Percentiles rank a stretch among this genome's conserved stretches.
Conservation (phyloP, 768 basidiomycete species). For the Boletus sensibilis region DNA sequence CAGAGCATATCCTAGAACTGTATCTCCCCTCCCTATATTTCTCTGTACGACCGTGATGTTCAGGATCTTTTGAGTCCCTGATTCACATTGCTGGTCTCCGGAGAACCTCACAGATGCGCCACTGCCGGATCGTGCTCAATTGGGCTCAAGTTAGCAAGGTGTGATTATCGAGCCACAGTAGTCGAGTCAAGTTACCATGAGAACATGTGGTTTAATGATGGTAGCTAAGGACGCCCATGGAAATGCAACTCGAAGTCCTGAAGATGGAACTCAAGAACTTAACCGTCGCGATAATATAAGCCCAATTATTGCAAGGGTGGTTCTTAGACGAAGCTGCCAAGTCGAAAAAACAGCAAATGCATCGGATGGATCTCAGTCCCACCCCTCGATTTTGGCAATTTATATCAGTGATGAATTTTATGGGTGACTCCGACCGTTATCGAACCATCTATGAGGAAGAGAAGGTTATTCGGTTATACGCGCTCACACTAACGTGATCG, state of each 20-base stretch:
- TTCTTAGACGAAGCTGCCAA: background rate
- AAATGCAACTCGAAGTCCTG: background rate
- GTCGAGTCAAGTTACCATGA: slow-evolving; percentile 12
- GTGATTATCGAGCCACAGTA: slow-evolving; percentile 8
- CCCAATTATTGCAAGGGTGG: background rate
- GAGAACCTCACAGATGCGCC: background rate
- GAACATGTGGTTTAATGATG: slow-evolving; percentile 11
- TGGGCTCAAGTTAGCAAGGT: slow-evolving; percentile 6
- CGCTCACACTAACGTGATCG: background rate
- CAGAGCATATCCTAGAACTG: slow-evolving; percentile 14
- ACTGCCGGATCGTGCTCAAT: background rate
- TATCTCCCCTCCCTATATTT: slow-evolving; percentile 6
- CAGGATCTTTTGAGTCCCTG: background rate
- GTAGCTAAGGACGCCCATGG: slow-evolving; percentile 11
- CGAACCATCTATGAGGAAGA: slow-evolving; percentile 14
- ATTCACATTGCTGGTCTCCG: background rate
- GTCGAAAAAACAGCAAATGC: background rate
- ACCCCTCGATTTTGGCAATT: background rate
- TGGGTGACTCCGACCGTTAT: background rate
- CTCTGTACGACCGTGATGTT: slow-evolving; percentile 1
- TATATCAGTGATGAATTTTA: background rate
- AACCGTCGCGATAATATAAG: too few species aligned
- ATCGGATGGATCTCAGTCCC: background rate
- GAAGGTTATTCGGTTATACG: background rate
- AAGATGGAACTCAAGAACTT: background rate